Percentiles rank a stretch among this genome's conserved stretches.
Evolutionary conservation across 345 rosid genomes (phyloP).

Genomic region (Aquilaria malaccensis): DNA sequence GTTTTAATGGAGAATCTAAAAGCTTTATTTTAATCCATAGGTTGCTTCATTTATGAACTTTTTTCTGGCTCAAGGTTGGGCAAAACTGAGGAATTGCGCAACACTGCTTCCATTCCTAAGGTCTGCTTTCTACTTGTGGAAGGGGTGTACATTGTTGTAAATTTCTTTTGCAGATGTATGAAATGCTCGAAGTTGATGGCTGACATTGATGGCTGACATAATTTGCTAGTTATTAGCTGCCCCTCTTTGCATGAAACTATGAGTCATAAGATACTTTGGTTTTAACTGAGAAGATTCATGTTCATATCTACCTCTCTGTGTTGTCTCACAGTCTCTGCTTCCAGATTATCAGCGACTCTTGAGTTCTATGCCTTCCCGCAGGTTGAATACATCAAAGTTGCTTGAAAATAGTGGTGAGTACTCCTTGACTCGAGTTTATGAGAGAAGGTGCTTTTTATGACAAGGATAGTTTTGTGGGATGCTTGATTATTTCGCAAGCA

Average conservation of each 20-base stretch:
- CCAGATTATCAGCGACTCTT: slow-evolving; percentile 99
- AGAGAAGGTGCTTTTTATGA: not conserved
- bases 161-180: not conserved
- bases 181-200: not conserved
- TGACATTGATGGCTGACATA: not conserved
- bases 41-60: slow-evolving; percentile 92
- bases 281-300: slow-evolving; percentile 25
- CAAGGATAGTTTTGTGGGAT: too few species aligned
- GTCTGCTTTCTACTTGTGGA: slow-evolving; percentile 26
- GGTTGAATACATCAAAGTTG: slow-evolving; percentile 91
- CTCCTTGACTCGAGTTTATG: slow-evolving; percentile 5
- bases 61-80: slow-evolving; percentile 79
- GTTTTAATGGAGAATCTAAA: not conserved
- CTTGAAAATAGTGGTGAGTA: slow-evolving; percentile 86
- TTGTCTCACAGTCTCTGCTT: slow-evolving; percentile 90
- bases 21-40: slow-evolving; percentile 28
- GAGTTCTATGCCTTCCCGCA: slow-evolving; percentile 97
- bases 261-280: slow-evolving; percentile 4
- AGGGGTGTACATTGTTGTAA: too few species aligned
- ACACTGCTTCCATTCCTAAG: slow-evolving; percentile 90
- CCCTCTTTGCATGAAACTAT: not conserved
- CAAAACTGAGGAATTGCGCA: slow-evolving; percentile 96
- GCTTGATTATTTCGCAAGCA: too few species aligned
- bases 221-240: too few species aligned
- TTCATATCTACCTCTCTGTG: slow-evolving; percentile 37